Evolutionary conservation across 2,329 filamentous ascomycete genomes (phyloP), one percentile per base, ranked within the genome.

Genomic region (Lojkania enalia): DNA sequence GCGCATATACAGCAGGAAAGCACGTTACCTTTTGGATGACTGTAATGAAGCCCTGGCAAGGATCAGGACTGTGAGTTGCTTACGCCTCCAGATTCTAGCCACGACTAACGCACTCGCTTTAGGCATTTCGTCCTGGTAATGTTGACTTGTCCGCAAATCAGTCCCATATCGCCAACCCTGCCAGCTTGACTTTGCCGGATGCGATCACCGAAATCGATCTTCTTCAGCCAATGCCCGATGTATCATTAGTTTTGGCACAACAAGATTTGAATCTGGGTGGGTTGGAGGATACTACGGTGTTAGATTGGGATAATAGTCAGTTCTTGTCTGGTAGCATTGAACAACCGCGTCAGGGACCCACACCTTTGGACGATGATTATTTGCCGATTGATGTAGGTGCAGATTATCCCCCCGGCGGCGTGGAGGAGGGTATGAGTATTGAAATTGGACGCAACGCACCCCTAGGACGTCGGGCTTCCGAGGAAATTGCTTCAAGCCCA

Each of bases 21-120:
- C 94, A 64, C 87, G 91, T 62, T 99, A 99, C 71, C 77, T 99
- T 39, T 78, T 97, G 36, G 94, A 99, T 64, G 94, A 99, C 68
- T 99, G 94, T 74, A 96, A 95, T 63, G 94, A 99, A 73, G 92
- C 92, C 29, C 77, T 99, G 55, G 86, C 95, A 79, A 97, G 96
- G 76, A 96, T 99, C 63, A 96, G 97, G 69, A 95, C 97, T 90
- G 92, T 96, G 74, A 30, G 55, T 38, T 23, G 23, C 35, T 9
- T 30, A 12, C 18, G 16, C 19, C 7, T 20, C 20, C 20, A 40
- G 30, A 12, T 31, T n/a, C 78, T 48, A 41, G 31, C 20, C n/a
- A 23, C 39, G 5, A 25, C 55, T 67, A 37, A 66, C 47, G 38
- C 41, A 6, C 52, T 19, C 42, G 15, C 21, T 46, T 14, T 37